Base-by-base conservation (phyloP, 2,329 filamentous ascomycete genomes). In the Ilyonectria destructans region DNA sequence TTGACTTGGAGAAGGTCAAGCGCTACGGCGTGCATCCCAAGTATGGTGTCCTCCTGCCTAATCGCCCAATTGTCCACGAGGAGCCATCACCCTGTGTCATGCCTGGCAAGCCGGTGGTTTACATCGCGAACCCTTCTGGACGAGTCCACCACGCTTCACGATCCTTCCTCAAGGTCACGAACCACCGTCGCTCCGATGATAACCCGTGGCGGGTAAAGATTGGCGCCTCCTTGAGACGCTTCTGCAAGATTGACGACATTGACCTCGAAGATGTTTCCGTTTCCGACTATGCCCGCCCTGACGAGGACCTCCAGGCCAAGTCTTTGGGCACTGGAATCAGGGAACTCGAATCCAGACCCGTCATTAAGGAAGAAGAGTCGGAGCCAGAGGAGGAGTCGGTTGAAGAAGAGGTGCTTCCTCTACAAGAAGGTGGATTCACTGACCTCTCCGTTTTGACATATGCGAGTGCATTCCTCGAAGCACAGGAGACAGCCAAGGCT, bases 11-110 rank as follows among this genome's bases (percentile, higher is more conserved):
- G 4, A 74, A 85, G 55, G 81, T 90, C 58, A 81, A 84, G 71
- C 85, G 83, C 68, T 81, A 88, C 74, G 78, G 77, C 6, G 74
- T 90, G 6, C 88, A 90, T 62, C 87, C 88, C 1, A 83, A 80
- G 46, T 86, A 85, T 66, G 88, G 88, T 37, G 79, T 90, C 46
- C 85, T 88, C 73, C 72, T 89, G 26, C 81, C 83, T 2, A 79
- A 74, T 15, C 89, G 86, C 46, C 75, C 76, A 60, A 89, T 87
- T 65, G 81, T 85, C 29, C 68, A 77, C 3, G 84, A 85, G 71
- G 74, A 80, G 1, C 80, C 84, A 4, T 76, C 75, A 19, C 79
- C 81, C 0, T 82, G 81, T 49, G 80, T 84, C 56, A 82, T 85
- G 65, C 84, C 84, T 12, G 81, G 83, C 33, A 83, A 82, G 57